Evolutionary conservation across 2,329 filamentous ascomycete genomes (phyloP), one percentile per base, ranked within the genome.

Genomic region (Neonectria faginata): DNA sequence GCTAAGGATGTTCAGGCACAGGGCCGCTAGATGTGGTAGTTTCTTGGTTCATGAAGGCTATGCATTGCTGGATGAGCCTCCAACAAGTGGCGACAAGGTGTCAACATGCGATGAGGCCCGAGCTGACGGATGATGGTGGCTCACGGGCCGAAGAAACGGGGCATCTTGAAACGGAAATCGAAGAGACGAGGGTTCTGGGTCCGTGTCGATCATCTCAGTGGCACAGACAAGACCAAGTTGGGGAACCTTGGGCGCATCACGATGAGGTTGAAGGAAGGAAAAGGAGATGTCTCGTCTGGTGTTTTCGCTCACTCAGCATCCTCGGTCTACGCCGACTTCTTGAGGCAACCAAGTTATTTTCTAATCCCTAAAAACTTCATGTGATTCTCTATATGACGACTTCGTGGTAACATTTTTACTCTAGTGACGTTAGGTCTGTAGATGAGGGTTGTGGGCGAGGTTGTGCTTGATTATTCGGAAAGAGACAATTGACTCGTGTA

Each of bases 161-260:
- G 51, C 16, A 25, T 65, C 33, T 57, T 65, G 62, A 65, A 65
- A 65, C 62, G 44, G 36, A 33, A 64, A 33, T 22, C 39, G 25
- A 52, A 48, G 58, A 45, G 22, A 54, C 31, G 18, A 54, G 52
- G 27, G 47, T 29, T 36, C 45, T 52, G 18, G 56, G 48, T 29
- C 45, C 29, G 48, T 22, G 44, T 50, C 50, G 56, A 64, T 58
- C 55, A 58, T 58, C 33, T 44, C 9, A 22, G 33, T 11, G 41
- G 42, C 42, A 42, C 52, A 25, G 36, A 14, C 52, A 31, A 31
- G 22, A 5, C 9, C 7, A 44, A 41, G 52, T 42, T 29, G 39
- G 52, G 39, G 36, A 44, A n/a, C 22, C 52, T 18, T 42, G 39
- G 39, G 36, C n/a, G 11, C 51, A 9, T 55, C 18, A 6, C 20